Percentiles rank a stretch among this genome's conserved stretches.
phyloP scores from a whole-genome alignment of 2,329 filamentous ascomycete genomes.

The Aspergillus versicolor region DNA sequence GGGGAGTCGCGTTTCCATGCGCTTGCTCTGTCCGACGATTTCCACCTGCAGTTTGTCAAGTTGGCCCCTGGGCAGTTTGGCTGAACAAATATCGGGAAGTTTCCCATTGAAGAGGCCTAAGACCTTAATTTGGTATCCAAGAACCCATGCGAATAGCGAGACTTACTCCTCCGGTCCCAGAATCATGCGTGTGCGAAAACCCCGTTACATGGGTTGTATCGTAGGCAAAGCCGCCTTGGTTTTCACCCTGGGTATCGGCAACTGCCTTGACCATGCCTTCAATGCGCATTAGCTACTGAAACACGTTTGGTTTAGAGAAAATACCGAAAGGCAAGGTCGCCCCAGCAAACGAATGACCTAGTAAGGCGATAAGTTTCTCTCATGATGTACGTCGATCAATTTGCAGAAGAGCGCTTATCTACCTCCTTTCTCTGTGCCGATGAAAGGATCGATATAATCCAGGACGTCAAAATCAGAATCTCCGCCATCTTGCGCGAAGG shows the following conservation, averaged over 20 bases:
- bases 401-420: not conserved
- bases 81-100: conserved; percentile 72
- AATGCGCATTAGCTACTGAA: too few relatives aligned
- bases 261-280: conserved; percentile 56
- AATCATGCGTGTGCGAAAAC: conserved; percentile 55
- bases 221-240: conserved; percentile 58
- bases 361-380: not conserved
- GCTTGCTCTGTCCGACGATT: conserved; percentile 52
- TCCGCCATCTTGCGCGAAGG: not conserved
- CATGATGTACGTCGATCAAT: not conserved
- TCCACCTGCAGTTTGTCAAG: conserved; percentile 62
- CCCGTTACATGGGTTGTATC: conserved; percentile 52
- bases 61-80: conserved; percentile 60
- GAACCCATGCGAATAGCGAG: not conserved
- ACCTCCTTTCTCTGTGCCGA: conserved; percentile 55
- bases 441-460: conserved; percentile 51
- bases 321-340: conserved; percentile 54
- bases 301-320: not conserved
- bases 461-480: conserved; percentile 33
- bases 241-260: conserved; percentile 53
- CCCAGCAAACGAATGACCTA: conserved; percentile 58
- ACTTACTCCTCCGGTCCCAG: conserved; percentile 49
- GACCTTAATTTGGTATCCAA: not conserved
- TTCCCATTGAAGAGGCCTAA: conserved; percentile 56
- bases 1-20: conserved; percentile 53